phyloP scores from a whole-genome alignment of 805 yeast species.

The Middelhovenomyces tepae region DNA sequence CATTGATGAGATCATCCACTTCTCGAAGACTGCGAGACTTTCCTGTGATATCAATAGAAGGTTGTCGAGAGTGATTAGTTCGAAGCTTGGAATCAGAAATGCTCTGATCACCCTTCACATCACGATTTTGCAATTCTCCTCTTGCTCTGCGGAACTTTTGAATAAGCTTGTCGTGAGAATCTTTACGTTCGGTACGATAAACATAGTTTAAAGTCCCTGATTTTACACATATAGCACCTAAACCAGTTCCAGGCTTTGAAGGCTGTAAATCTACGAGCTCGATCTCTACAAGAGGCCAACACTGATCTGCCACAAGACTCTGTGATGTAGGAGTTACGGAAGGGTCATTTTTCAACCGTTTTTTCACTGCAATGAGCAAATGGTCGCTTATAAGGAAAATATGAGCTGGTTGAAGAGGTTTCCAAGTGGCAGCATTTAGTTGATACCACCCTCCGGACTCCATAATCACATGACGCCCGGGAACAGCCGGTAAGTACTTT shows the following conservation, averaged over 20 bases:
- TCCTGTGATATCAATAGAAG: conserved; percentile 40
- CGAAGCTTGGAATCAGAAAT: neutral
- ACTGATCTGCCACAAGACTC: conserved; percentile 58
- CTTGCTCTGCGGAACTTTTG: conserved; percentile 9
- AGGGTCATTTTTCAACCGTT: conserved; percentile 27
- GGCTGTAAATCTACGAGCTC: conserved; percentile 33
- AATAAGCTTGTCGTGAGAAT: conserved; percentile 12
- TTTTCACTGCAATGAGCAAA: conserved; percentile 62
- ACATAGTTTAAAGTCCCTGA: conserved; percentile 43
- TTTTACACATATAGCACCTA: conserved; percentile 35
- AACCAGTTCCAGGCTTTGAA: conserved; percentile 19
- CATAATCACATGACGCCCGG: conserved; percentile 71
- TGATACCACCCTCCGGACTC: conserved; percentile 85
- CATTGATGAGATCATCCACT: conserved; percentile 57
- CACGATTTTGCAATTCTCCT: neutral
- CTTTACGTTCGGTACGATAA: conserved; percentile 17
- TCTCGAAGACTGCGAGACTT: conserved; percentile 36
- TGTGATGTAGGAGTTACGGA: conserved; percentile 23
- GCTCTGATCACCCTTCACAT: no score
- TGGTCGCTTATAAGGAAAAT: conserved; percentile 71
- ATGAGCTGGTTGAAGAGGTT: conserved; percentile 67
- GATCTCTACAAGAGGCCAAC: conserved; percentile 67
- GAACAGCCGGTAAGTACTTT: conserved; percentile 59
- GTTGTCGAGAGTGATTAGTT: conserved; percentile 42
- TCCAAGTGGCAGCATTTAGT: conserved; percentile 76